Conservation (phyloP, 768 basidiomycete genomes). For the Lanmaoa pseudosensibilis region DNA sequence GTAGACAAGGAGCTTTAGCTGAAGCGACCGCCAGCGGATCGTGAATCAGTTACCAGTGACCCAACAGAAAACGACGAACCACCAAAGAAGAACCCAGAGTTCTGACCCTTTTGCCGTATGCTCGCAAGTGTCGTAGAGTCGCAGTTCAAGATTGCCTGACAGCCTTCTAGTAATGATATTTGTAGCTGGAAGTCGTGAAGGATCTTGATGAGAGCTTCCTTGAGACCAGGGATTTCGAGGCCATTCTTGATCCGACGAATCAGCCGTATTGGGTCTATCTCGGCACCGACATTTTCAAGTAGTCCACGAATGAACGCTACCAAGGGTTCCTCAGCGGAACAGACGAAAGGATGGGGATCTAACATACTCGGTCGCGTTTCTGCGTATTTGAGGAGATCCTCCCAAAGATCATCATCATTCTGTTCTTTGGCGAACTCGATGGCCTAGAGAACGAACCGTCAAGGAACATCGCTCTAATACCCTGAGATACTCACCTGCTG, state of each 20-base stretch:
- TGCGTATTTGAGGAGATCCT: slow-evolving; percentile 90
- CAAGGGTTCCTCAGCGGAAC: neutral
- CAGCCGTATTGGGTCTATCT: slow-evolving; percentile 92
- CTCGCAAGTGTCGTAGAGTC: slow-evolving; percentile 76
- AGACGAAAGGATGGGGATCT: neutral
- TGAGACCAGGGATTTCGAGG: slow-evolving; percentile 92
- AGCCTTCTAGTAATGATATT: slow-evolving; percentile 89
- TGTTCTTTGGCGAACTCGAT: slow-evolving; percentile 99
- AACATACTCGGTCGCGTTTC: slow-evolving; percentile 84
- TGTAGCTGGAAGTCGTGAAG: slow-evolving; percentile 95
- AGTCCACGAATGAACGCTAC: slow-evolving; percentile 91
- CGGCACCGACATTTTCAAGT: slow-evolving; percentile 93
- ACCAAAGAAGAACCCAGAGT: slow-evolving; percentile 73
- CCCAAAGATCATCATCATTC: slow-evolving; percentile 96
- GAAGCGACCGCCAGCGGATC: neutral
- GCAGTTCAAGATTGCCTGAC: slow-evolving; percentile 80
- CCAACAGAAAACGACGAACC: slow-evolving; percentile 45
- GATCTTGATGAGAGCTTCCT: slow-evolving; percentile 94
- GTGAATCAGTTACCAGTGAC: neutral
- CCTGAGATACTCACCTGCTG: slow-evolving; percentile 56
- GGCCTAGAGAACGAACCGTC: slow-evolving; percentile 49
- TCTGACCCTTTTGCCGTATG: slow-evolving; percentile 72
- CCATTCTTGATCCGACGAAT: slow-evolving; percentile 96
- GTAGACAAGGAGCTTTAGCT: slow-evolving; percentile 66
- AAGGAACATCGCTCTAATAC: neutral